These are phyloP conservation scores for Nannochloropsis salina DNA, from an alignment of 108 stramenopile species.

Conservation along the genomic window DNA sequence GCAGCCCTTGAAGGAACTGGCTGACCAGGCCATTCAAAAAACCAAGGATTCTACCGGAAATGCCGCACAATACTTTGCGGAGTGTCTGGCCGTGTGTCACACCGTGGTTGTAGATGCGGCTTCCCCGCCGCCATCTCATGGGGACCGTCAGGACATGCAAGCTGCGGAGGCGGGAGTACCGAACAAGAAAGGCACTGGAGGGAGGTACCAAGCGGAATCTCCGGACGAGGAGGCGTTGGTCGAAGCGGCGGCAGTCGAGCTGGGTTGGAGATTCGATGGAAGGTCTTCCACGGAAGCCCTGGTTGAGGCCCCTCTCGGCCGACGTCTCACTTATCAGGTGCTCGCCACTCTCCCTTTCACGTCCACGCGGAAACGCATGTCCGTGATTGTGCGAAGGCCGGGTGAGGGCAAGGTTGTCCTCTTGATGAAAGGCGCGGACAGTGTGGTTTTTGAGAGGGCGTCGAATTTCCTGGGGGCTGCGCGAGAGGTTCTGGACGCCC, in stretches of 20 bases:
- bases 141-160: too few species aligned
- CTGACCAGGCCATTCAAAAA: neutral
- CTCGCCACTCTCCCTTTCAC: constrained; percentile 48
- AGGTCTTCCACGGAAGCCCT: neutral
- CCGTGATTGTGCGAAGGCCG: constrained; percentile 29
- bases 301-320: too few species aligned
- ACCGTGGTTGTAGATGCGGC: constrained; percentile 55
- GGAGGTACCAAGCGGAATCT: constrained; percentile 54
- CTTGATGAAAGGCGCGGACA: constrained; percentile 58
- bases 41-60: neutral
- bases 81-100: constrained; percentile 52
- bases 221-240: constrained; percentile 61
- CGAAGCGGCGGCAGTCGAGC: constrained; percentile 33
- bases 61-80: constrained; percentile 23
- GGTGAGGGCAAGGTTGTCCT: neutral
- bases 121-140: neutral
- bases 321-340: constrained; percentile 31
- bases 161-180: too few species aligned
- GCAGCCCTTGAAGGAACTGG: neutral
- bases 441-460: constrained; percentile 45
- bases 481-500: constrained; percentile 23
- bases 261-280: constrained; percentile 23
- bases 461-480: constrained; percentile 18
- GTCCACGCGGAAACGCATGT: constrained; percentile 55
- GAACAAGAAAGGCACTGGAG: too few species aligned